These are phyloP conservation scores for Datura wrightii DNA, from an alignment of 257 asterid species.

Conservation along the genomic window DNA sequence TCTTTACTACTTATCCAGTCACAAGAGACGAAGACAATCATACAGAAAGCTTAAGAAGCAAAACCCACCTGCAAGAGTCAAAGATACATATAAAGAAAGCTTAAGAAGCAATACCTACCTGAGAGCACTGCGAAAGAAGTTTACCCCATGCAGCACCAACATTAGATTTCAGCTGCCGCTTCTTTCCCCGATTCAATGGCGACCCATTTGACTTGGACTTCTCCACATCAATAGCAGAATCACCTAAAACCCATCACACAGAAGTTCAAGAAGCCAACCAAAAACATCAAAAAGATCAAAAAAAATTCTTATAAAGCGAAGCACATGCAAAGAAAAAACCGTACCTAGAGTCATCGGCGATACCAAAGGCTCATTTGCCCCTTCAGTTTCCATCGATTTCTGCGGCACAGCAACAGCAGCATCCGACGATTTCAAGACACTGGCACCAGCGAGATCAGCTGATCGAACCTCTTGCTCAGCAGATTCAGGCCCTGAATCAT, in stretches of 20 bases:
- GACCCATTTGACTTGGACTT: constrained; percentile 51
- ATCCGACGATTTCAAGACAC: constrained; percentile 41
- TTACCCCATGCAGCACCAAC: constrained; percentile 77
- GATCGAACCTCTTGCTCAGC: constrained; percentile 62
- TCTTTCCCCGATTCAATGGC: constrained; percentile 48
- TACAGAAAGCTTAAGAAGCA: not conserved
- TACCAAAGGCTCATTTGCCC: constrained; percentile 52
- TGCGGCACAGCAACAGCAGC: constrained; percentile 43
- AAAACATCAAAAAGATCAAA: not conserved
- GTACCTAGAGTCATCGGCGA: constrained; percentile 40
- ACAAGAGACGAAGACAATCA: constrained; percentile 8
- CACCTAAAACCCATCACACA: constrained; percentile 46
- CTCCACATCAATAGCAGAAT: constrained; percentile 48
- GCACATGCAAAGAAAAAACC: constrained; percentile 37
- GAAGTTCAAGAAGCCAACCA: constrained; percentile 19
- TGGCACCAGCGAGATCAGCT: constrained; percentile 55
- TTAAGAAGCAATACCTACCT: constrained; percentile 48
- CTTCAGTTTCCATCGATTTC: constrained; percentile 47
- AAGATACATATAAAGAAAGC: not conserved
- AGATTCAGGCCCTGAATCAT: constrained; percentile 53
- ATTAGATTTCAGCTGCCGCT: constrained; percentile 56
- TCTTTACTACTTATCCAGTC: not conserved
- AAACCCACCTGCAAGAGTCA: constrained; percentile 50
- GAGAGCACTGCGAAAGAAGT: constrained; percentile 72
- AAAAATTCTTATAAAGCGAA: constrained; percentile 31